Evolutionary conservation across 495 filamentous ascomycete species (phyloP), one percentile per base, ranked within the genome.

Genomic region (Lindgomyces ingoldianus): DNA sequence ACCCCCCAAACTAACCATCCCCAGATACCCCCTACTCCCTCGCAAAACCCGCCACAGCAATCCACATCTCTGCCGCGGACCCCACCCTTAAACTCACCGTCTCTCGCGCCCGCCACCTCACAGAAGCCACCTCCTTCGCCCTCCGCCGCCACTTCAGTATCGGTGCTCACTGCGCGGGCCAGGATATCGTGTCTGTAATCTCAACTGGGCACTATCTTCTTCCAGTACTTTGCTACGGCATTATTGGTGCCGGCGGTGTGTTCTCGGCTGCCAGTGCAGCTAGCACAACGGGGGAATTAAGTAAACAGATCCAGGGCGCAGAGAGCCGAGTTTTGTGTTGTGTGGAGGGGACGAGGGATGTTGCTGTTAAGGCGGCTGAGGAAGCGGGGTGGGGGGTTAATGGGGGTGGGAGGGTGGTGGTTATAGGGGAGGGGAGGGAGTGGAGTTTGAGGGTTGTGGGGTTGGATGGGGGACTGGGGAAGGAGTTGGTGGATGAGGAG

Each of bases 111-210:
- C 75, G 79, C 4, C 44, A 70, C 11, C 71, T 80, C 6, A 76
- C 79, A 51, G 73, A 81, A 51, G 69, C 74, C 16, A 69, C 75
- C 21, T 80, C 82, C 16, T 70, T 77, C 67, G 70, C 73, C 46
- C 74, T 84, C 9, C 77, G 81, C 30, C 52, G 77, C 41, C 71
- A 73, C 24, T 84, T 78, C 60, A 75, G 75, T 46, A 74, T 83
- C 52, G 82, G 81, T 11, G 54, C 66, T 19, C 51, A 73, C 41
- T 80, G 80, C 3, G 70, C 77, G 0, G 70, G 74, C 16, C 74
- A 77, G 53, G 82, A 83, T 63, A 76, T 82, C 41, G 76, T 81
- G 33, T 71, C 81, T 12, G 74, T 74, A 50, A 77, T 83, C 14
- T 78, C 80, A 4, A 75, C 75, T 0, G 82, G 82, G 0, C 77